These are phyloP conservation scores for Catunica adiposa DNA, from an alignment of 2,329 filamentous ascomycete species.

Conservation along the genomic window DNA sequence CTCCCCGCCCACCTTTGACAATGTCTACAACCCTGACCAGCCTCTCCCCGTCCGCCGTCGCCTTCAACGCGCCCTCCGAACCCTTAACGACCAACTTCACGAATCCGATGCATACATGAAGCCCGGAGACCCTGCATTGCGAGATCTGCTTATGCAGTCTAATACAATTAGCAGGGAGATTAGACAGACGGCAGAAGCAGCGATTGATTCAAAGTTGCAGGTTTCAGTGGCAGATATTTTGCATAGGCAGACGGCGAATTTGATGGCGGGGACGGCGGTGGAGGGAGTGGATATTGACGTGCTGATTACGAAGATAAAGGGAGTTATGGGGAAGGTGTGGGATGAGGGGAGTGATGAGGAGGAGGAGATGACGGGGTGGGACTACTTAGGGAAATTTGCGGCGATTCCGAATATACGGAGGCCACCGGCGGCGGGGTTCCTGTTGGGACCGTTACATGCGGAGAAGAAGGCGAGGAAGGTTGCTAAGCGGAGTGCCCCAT, in stretches of 20 bases:
- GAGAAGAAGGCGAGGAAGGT: conserved; percentile 66
- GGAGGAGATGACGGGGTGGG: conserved; percentile 70
- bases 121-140: conserved; percentile 38
- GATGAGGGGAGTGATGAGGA: conserved; percentile 72
- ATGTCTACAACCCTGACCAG: conserved; percentile 67
- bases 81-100: conserved; percentile 40
- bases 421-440: conserved; percentile 64
- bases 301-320: conserved; percentile 77
- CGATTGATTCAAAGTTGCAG: conserved; percentile 74
- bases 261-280: conserved; percentile 55
- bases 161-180: conserved; percentile 51
- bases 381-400: conserved; percentile 60
- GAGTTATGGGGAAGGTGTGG: conserved; percentile 61
- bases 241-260: conserved; percentile 57
- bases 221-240: conserved; percentile 67
- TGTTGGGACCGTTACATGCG: conserved; percentile 75
- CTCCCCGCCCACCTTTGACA: background rate
- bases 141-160: conserved; percentile 47
- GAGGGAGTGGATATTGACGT: conserved; percentile 78
- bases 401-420: conserved; percentile 57
- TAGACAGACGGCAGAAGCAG: conserved; percentile 79
- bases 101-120: conserved; percentile 25
- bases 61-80: conserved; percentile 53
- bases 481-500: conserved; percentile 52
- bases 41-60: conserved; percentile 54